Base-by-base conservation (phyloP, 75 land plant genomes). In the Pinus tabuliformis region DNA sequence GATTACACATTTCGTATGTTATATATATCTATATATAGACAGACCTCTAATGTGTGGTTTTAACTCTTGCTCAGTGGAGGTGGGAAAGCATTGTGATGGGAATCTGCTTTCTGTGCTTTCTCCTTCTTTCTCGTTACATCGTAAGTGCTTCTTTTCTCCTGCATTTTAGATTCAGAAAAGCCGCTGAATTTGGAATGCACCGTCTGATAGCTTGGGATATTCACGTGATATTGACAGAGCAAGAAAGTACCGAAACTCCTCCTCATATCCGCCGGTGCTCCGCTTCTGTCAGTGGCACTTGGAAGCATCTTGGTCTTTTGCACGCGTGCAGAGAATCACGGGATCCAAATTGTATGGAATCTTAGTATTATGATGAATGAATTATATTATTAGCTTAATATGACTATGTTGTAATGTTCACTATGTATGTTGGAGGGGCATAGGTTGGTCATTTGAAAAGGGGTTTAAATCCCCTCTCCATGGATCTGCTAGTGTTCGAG, bases 51-150 rank as follows among this genome's bases (percentile, higher is more conserved):
- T 45, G 52, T 7, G 7, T 45, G 52, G 52, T 45, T 45, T 45
- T 45, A 45, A 7, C 52, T 45, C 52, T 45, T 14, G n/a, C 79
- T 82, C 91, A 91, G 92, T 91, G 90, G 90, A 91, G 73, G 18
- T 88, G 92, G 92, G 72, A 81, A 33, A 81, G 83, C 52, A 80
- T 78, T 12, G 79, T 83, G n/a, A 79, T 88, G 33, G 92, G 92
- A n/a, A 54, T 86, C 6, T 37, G 57, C 79, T 88, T 91, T 76
- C 73, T 90, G 26, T 26, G 39, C n/a, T 78, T 90, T 28, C 88
- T 90, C 39, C 63, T 83, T 13, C 6, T 30, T 20, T 63, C 90
- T 13, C 83, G 77, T 56, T 78, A 58, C 45, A 14, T 85, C 20
- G 92, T 90, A 72, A 74, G 82, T 64, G n/a, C 30, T 45, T 7